Base-by-base conservation (phyloP, 2,329 filamentous ascomycete genomes). In the Metarhizium guizhouense region DNA sequence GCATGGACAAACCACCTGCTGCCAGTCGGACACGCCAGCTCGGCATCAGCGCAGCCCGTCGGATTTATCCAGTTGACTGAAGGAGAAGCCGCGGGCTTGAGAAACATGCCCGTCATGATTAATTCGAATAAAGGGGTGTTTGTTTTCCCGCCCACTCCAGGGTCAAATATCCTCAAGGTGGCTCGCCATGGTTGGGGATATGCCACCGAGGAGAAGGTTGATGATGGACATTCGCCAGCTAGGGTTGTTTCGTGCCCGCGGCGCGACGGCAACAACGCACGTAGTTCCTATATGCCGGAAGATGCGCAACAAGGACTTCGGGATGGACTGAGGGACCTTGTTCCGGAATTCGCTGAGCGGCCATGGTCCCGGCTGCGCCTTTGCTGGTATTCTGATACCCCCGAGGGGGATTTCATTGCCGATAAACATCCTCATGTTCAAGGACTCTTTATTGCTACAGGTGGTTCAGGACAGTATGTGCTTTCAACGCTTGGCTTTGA, bases 301-400 rank as follows among this genome's bases (percentile, higher is more conserved):
- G 83, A 85, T 60, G 83, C 79, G 0, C 72, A 81, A 43, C 59
- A 70, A 25, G 79, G 73, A 6, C 76, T 83, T 57, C 74, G 80
- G 0, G 66, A 70, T 2, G 82, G 78, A 1, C 63, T 85, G 16
- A 66, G 67, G 20, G 72, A 79, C 48, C 73, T 84, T 53, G 72
- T 86, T 2, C 82, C 84, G 0, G 70, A 73, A 13, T 74, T 85
- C 55, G 75, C 70, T 1, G 72, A 79, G 1, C 68, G 80, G 5
- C 72, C 74, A 0, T 85, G 83, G 68, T 65, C 70, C 11, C 68
- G 72, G 11, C 76, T 75, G 6, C 70, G 81, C 4, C 67, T 86
- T 47, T 86, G 83, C 61, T 86, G 83, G 83, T 86, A 86, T 61
- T 82, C 78, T 3, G 83, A 86, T 67, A 86, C 83, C 56, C 81